Evolutionary conservation across 139 green algal genomes (phyloP).

Genomic region (Volvox africanus): DNA sequence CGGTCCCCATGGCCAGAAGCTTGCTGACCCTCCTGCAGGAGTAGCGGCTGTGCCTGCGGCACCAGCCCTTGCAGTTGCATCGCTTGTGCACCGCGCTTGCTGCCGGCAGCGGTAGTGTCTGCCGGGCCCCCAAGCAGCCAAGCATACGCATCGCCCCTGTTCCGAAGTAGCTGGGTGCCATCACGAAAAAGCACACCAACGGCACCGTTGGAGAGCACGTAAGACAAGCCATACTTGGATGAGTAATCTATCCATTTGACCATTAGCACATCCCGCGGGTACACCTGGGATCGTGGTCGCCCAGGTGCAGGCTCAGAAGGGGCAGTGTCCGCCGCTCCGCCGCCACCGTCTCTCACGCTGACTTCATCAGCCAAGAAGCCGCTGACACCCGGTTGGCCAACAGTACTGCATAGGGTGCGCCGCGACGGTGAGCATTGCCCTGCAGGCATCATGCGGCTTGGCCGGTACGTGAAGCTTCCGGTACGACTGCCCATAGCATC

Average conservation of each 20-base stretch:
- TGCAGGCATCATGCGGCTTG: constrained; percentile 43
- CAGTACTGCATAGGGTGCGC: too few species aligned
- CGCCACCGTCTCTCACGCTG: too few species aligned
- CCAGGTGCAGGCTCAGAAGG: too few species aligned
- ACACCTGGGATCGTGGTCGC: not conserved
- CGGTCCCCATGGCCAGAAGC: not conserved
- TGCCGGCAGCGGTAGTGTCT: not conserved
- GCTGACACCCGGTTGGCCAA: too few species aligned
- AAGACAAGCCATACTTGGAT: constrained; percentile 39
- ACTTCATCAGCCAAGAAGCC: too few species aligned
- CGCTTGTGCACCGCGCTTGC: not conserved
- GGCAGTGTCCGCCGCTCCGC: too few species aligned
- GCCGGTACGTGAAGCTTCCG: constrained; percentile 19
- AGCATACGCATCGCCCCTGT: not conserved
- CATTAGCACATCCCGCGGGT: constrained; percentile 19
- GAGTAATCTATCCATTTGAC: constrained; percentile 46
- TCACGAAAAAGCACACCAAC: constrained; percentile 42
- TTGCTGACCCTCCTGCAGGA: not conserved
- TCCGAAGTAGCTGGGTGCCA: constrained; percentile 12
- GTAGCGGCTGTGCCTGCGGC: not conserved
- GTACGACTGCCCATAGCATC: constrained; percentile 11
- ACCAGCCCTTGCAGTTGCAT: not conserved
- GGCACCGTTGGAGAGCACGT: constrained; percentile 36
- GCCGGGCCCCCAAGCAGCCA: constrained; percentile 18
- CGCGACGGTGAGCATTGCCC: not conserved